These are phyloP conservation scores for Suhomyces wounanorum DNA, from an alignment of 1,139 yeast species.

Conservation along the genomic window DNA sequence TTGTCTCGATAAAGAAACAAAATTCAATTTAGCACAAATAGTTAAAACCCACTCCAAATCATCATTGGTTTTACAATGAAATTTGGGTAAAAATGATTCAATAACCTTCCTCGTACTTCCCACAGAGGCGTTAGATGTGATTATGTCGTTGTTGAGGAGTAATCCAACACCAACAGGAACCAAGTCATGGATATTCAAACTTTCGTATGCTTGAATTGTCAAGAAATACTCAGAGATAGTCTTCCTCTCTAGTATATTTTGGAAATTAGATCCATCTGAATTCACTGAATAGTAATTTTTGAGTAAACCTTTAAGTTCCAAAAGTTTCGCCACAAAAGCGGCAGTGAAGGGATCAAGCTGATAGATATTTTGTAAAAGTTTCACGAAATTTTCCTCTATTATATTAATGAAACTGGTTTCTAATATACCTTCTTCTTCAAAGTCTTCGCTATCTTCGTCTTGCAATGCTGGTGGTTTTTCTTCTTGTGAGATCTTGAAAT, in stretches of 20 bases:
- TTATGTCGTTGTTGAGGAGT: slow-evolving; percentile 32
- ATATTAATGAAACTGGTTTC: slow-evolving; percentile 66
- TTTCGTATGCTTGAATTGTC: slow-evolving; percentile 59
- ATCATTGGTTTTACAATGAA: slow-evolving; percentile 62
- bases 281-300: slow-evolving; percentile 43
- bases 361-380: slow-evolving; percentile 63
- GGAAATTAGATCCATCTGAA: slow-evolving; percentile 17
- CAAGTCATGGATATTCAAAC: slow-evolving; percentile 50
- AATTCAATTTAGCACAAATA: slow-evolving; percentile 45
- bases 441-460: slow-evolving; percentile 27
- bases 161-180: slow-evolving; percentile 71
- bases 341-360: slow-evolving; percentile 67
- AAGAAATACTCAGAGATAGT: slow-evolving; percentile 63
- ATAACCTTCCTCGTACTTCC: slow-evolving; percentile 46
- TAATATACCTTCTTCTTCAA: slow-evolving; percentile 24
- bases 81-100: slow-evolving; percentile 61
- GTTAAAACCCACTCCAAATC: slow-evolving; percentile 82
- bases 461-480: slow-evolving; percentile 35
- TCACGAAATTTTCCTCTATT: slow-evolving; percentile 57
- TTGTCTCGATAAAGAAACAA: slow-evolving; percentile 55
- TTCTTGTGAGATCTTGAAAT: slow-evolving; percentile 33
- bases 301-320: slow-evolving; percentile 66
- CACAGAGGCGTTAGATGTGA: slow-evolving; percentile 24
- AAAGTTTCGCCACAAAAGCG: slow-evolving; percentile 61
- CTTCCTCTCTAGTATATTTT: slow-evolving; percentile 25